phyloP scores from a whole-genome alignment of 1,139 yeast genomes.

The Candida tunisiensis region DNA sequence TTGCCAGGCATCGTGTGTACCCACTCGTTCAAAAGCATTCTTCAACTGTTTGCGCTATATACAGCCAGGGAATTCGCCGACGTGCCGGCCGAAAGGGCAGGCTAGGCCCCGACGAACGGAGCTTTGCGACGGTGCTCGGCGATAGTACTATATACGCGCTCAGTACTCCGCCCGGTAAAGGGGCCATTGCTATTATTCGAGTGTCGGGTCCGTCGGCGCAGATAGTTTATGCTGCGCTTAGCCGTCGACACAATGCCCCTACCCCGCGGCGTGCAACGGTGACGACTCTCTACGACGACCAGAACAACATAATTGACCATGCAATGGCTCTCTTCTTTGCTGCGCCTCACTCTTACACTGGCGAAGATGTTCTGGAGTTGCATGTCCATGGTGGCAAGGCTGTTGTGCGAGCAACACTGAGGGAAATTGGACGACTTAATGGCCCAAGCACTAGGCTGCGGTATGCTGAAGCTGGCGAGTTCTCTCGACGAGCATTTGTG shows the following conservation, averaged over 20 bases:
- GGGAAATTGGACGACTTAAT: slow-evolving; percentile 31
- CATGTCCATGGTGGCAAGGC: slow-evolving; percentile 94
- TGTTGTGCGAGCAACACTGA: slow-evolving; percentile 50
- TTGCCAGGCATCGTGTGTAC: too few relatives aligned
- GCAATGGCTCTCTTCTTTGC: slow-evolving; percentile 55
- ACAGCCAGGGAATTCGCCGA: too few relatives aligned
- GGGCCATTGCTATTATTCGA: slow-evolving; percentile 81
- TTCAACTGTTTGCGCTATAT: too few relatives aligned
- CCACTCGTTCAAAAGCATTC: too few relatives aligned
- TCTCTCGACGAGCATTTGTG: slow-evolving; percentile 64
- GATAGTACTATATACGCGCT: slow-evolving; percentile 66
- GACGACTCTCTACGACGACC: slow-evolving; percentile 17
- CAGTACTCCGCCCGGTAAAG: slow-evolving; percentile 64
- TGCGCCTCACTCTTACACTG: slow-evolving; percentile 77
- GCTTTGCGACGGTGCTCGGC: too few relatives aligned
- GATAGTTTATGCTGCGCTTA: slow-evolving; percentile 28
- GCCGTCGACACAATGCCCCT: slow-evolving; percentile 25
- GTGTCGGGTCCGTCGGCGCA: slow-evolving; percentile 51
- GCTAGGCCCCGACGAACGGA: too few relatives aligned
- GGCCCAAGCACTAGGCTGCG: slow-evolving; percentile 26
- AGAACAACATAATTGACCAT: slow-evolving; percentile 43
- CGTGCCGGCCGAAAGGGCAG: too few relatives aligned
- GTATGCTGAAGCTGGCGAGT: slow-evolving; percentile 89
- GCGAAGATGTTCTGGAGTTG: slow-evolving; percentile 76
- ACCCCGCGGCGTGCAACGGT: slow-evolving; percentile 38